Conservation (phyloP, 2,329 filamentous ascomycete species). For the Nigrospora oryzae region DNA sequence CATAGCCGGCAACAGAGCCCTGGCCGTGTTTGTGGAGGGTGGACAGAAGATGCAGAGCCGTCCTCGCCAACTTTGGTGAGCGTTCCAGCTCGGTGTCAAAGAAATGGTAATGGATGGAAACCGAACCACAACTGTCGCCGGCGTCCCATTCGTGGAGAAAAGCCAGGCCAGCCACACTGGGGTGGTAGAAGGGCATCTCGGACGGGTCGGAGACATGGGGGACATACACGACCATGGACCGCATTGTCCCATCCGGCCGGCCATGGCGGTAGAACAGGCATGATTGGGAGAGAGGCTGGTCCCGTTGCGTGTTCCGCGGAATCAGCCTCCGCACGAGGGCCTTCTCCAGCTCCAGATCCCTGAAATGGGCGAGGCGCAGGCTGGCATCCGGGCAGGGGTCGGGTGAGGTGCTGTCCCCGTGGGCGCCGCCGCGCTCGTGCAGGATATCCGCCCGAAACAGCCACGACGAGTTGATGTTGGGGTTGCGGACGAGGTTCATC, state of each 20-base stretch:
- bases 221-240: constrained; percentile 63
- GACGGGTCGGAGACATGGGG: constrained; percentile 58
- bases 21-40: constrained; percentile 67
- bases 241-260: constrained; percentile 18
- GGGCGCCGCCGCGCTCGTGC: constrained; percentile 17
- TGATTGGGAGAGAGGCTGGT: constrained; percentile 71
- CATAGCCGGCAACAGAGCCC: constrained; percentile 56
- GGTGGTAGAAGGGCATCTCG: constrained; percentile 82
- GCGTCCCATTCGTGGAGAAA: constrained; percentile 63
- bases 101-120: constrained; percentile 54
- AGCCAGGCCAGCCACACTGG: constrained; percentile 62
- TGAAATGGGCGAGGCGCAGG: constrained; percentile 35
- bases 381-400: constrained; percentile 16
- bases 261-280: constrained; percentile 58
- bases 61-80: constrained; percentile 49
- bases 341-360: constrained; percentile 40
- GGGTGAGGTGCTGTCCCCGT: constrained; percentile 30
- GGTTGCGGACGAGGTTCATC: constrained; percentile 68
- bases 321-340: constrained; percentile 70
- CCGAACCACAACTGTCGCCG: constrained; percentile 29
- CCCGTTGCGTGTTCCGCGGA: constrained; percentile 71
- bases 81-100: constrained; percentile 27
- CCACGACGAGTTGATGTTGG: constrained; percentile 71
- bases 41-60: constrained; percentile 59
- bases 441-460: constrained; percentile 73